Evolutionary conservation across 495 filamentous ascomycete genomes (phyloP), one percentile per base, ranked within the genome.

Genomic region (Acidomyces sp.): DNA sequence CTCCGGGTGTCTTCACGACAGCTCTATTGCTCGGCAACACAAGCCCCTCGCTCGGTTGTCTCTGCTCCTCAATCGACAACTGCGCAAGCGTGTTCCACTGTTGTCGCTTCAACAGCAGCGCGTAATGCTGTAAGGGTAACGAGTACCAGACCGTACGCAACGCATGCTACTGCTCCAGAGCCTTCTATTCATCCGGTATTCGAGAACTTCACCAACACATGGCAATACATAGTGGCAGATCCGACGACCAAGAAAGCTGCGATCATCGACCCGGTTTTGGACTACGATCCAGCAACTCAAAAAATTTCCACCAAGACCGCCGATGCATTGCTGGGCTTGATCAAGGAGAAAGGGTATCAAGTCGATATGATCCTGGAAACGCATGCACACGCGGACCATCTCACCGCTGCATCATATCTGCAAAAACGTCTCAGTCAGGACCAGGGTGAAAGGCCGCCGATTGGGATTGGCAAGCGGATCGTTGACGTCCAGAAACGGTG

Each of bases 241-340:
- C 64, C 70, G 0, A 39, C 52, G n/a, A 70, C 70, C 11, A 44
- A 39, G 3, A 18, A 46, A 1, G 70, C 72, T 19, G 62, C 62
- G 27, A 68, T 78, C 45, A 74, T 78, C 39, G 74, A 77, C 49
- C 60, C 71, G 2, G 74, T 77, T 4, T 58, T 78, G 12, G 66
- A 77, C 57, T 63, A 74, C 45, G n/a, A n/a, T n/a, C n/a, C n/a
- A n/a, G 65, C 61, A 0, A 49, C 57, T 22, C 64, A 55, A 10
- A 62, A 63, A 28, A 34, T 34, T 7, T 34, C 31, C 12, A 34
- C 31, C 15, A 6, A 9, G 12, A 18, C 31, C 7, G 31, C 31
- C 9, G 31, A 34, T 34, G 16, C 7, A 12, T 7, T 34, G 9
- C 31, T 34, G 9, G 6, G 6, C 31, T 6, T 18, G 9, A 16